phyloP scores from a whole-genome alignment of 73 alveolate genomes.

The Tetrahymena thermophila region DNA sequence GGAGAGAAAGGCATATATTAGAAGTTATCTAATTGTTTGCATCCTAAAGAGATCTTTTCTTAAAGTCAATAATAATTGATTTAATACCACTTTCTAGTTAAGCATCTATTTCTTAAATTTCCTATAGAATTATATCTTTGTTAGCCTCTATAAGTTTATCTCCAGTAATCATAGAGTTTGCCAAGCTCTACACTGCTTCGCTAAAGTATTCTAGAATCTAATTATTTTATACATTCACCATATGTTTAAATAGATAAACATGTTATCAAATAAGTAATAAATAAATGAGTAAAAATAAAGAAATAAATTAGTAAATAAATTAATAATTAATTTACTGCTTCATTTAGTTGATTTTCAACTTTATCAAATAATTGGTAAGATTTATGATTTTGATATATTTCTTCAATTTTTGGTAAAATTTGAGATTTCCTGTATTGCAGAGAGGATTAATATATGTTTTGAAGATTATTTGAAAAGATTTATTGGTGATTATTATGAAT shows the following conservation, averaged over 20 bases:
- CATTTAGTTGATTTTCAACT: background rate
- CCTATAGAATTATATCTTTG: background rate
- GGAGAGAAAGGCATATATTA: background rate
- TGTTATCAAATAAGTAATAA: no score
- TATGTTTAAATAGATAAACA: no score
- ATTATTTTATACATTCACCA: background rate
- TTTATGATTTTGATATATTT: background rate
- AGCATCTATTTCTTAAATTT: background rate
- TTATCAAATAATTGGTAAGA: background rate
- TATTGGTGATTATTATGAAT: background rate
- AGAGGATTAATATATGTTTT: background rate
- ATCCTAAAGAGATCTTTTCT: background rate
- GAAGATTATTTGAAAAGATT: background rate
- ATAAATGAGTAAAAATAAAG: background rate
- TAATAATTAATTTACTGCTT: background rate
- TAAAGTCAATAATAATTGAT: background rate
- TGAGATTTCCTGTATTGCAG: background rate
- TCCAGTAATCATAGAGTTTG: background rate
- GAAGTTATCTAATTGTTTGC: background rate
- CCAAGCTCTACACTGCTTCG: background rate
- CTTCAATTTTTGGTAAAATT: background rate
- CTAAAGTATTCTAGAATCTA: background rate
- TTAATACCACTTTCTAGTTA: background rate
- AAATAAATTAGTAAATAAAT: background rate
- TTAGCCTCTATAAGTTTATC: background rate